Base-by-base conservation (phyloP, 345 rosid species). In the Sisymbrium irio region DNA sequence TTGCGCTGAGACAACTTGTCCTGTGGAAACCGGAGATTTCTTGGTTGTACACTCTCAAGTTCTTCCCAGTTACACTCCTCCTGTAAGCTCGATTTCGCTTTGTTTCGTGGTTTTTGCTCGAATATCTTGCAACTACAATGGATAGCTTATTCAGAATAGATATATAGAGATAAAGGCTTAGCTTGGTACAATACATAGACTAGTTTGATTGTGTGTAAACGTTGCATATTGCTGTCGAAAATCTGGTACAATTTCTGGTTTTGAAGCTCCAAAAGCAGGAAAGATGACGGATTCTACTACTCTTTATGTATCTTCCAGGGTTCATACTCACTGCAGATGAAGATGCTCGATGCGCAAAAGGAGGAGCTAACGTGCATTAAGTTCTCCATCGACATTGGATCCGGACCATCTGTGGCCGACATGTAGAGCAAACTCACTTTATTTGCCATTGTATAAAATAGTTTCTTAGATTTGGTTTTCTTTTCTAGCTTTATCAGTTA, bases 51-150 rank as follows among this genome's bases (percentile, higher is more conserved):
- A 94, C 66, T 84, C 97, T 6, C 93, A 94, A 86, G 83, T 79
- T 58, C 85, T 91, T 62, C 96, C 97, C 1, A 91, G 89, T 61
- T 86, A 20, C 65, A 94, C 97, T 62, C 99, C 99, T 25, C 90
- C 96, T 57, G 98, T 94, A 87, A 87, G 97, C 62, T 56, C 14
- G 11, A 37, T 40, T 40, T 20, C 18, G 7, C 51, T 18, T 42
- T 35, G 8, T 41, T n/a, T 27, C 1, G 0, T 40, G 6, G 10
- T 8, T 45, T 22, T 41, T n/a, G 50, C 28, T 19, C 0, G 32
- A 9, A 13, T 18, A 32, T 36, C 37, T 37, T 39, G 62, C 32
- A 35, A 44, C 33, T 46, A 61, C 13, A 71, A 12, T 50, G 11
- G 5, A 49, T 50, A 9, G 3, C 61, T 7, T 30, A 3, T 14